phyloP scores from a whole-genome alignment of 2,329 filamentous ascomycete species.

The Diaporthe citriasiana region DNA sequence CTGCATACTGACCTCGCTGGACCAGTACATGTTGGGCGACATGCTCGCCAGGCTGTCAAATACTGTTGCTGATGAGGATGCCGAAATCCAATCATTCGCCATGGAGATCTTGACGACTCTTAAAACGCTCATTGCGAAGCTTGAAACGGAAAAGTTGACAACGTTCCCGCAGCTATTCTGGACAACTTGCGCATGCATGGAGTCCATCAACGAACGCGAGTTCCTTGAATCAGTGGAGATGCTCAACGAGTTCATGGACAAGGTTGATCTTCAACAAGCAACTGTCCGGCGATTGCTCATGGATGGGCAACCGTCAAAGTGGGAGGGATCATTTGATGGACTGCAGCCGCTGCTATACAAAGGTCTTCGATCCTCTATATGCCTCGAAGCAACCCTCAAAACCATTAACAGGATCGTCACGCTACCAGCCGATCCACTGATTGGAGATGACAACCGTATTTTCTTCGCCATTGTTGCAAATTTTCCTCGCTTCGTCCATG shows the following conservation, averaged over 20 bases:
- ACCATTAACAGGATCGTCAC: slow-evolving; percentile 84
- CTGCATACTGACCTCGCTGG: slow-evolving; percentile 90
- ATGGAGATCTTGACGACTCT: slow-evolving; percentile 98
- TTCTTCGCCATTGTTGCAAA: slow-evolving; percentile 94
- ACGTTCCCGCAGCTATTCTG: slow-evolving; percentile 97
- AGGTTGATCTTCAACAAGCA: slow-evolving; percentile 82
- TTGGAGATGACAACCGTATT: slow-evolving; percentile 85
- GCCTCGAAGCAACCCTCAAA: slow-evolving; percentile 81
- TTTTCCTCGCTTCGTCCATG: slow-evolving; percentile 85
- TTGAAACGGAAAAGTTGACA: slow-evolving; percentile 83
- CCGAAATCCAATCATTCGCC: slow-evolving; percentile 95
- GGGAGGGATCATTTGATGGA: slow-evolving; percentile 92
- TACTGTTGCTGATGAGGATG: slow-evolving; percentile 94
- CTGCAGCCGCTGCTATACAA: slow-evolving; percentile 91
- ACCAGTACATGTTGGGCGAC: slow-evolving; percentile 94
- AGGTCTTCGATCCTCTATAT: slow-evolving; percentile 87
- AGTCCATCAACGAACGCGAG: slow-evolving; percentile 96
- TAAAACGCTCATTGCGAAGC: slow-evolving; percentile 88
- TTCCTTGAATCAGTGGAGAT: slow-evolving; percentile 93
- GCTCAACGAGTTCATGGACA: slow-evolving; percentile 87
- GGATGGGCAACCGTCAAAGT: slow-evolving; percentile 85
- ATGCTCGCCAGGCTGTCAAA: slow-evolving; percentile 97
- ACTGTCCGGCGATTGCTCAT: slow-evolving; percentile 78
- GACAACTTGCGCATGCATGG: slow-evolving; percentile 95
- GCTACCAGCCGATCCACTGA: slow-evolving; percentile 82